Base-by-base conservation (phyloP, 208 protist genomes). In the Leptomonas seymouri region DNA sequence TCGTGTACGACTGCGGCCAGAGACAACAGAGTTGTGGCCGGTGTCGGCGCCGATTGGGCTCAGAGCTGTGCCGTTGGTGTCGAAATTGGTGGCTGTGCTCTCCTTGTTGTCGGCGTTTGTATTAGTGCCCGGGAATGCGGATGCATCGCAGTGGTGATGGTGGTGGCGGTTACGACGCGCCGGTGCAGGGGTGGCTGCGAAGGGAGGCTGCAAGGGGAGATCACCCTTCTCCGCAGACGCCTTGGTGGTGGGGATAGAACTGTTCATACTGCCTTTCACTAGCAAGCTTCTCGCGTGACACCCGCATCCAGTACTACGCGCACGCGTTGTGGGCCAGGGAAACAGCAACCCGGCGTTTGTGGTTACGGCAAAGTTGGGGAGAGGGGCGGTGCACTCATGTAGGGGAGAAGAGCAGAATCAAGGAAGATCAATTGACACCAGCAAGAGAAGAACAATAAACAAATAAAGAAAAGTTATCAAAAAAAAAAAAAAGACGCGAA, bases 141-240 rank as follows among this genome's bases (percentile, higher is more conserved):
- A 3, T 3, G 11, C 18, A 20, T 41, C 20, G 45, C 54, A 30
- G 46, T 30, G 59, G 28, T 50, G 59, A 18, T 55, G 59, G 20
- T 30, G 45, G 59, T 65, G 59, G 30, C 46, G 59, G n/a, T 65
- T 42, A 2, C 44, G 59, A 20, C 46, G 45, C 16, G 46, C 30
- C 5, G 59, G 53, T 18, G 46, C 7, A 2, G 59, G 20, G 28
- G 46, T n/a, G 7, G 44, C 11, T n/a, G 18, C 7, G 44, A 48
- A 16, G 11, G 44, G 20, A 15, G 44, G 44, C 20, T 23, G 46
- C 44, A 16, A 31, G 5, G 27, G 59, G 20, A 46, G 54, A 16
- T 49, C 45, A 14, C 18, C 45, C 25, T 11, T 25, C 9, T 27
- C 45, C 14, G 28, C 45, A 23, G 46, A 2, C 27, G 20, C 30